Base-by-base conservation (phyloP, 805 yeast species). In the Wickerhamiella alocasiicola region DNA sequence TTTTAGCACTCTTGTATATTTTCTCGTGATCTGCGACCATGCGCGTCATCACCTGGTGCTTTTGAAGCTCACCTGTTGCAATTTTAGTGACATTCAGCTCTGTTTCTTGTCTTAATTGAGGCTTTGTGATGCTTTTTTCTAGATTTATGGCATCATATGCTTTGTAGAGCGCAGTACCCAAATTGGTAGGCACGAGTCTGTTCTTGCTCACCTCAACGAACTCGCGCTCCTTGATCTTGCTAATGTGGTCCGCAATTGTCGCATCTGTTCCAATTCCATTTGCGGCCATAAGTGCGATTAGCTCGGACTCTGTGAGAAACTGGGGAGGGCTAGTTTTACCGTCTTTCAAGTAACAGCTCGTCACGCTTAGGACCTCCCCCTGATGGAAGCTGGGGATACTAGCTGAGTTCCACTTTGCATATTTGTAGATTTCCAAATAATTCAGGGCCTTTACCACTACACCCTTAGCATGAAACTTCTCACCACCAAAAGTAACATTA, bases 261-360 rank as follows among this genome's bases (percentile, higher is more conserved):
- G 99, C 99, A 64, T 91, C 99, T 0, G 99, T 91, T 2, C 99
- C 99, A 33, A 91, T 91, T 0, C 97, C 97, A 58, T 91, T 91
- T 9, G 76, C 81, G 63, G 93, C 97, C 99, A 91, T 91, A 35
- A 91, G 63, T 7, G 83, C 78, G 60, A 91, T 84, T 17, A 91
- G 66, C 55, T 88, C 98, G 0, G 95, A 70, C 57, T 91, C 99
- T 0, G 97, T 88, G 67, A 91, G 70, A 40, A 76, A 79, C 21
- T 63, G 60, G 0, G 99, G 98, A 0, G 96, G 76, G 0, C 78
- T 55, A 0, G 98, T 91, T 42, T 70, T 69, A 0, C 97, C 95
- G 15, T 72, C 73, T 39, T 71, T 70, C 53, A 91, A 57, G 45
- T 69, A 73, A 1, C 81, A 76, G 32, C 68, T 63, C 4, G 63